Evolutionary conservation across 2,329 filamentous ascomycete species (phyloP), one percentile per base, ranked within the genome.

Genomic region (Aspergillus tamarii): DNA sequence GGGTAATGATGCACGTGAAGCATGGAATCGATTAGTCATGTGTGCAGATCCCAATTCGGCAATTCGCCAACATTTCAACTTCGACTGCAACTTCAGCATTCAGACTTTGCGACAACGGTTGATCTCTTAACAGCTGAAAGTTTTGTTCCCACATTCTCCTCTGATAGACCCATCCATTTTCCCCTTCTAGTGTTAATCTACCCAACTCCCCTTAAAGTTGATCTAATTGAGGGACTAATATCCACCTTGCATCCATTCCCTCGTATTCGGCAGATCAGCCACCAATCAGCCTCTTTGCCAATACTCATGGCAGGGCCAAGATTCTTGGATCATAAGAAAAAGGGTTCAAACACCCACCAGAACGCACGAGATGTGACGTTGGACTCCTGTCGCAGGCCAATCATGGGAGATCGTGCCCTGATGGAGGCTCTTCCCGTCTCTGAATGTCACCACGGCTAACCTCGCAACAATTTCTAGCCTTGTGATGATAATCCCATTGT

Each of bases 211-310:
- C 11, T 36, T 54, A 36, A 12, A 23, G 3, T 36, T 34, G 30
- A 26, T 19, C 52, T 30, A 26, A 32, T 34, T 12, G 30, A 36
- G 3, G 46, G 32, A 54, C 19, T 36, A 36, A 21, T 54, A 30
- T 53, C 32, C 30, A 28, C 14, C 46, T 36, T 39, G 57, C 23
- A 28, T 53, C 57, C 23, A 52, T 53, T 39, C 11, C 43, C 60
- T 61, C 60, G 60, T 61, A 61, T 61, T 61, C 60, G 60, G 60
- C 39, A 2, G 21, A 57, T 50, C 21, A 39, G 2, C 10, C 16
- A 39, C 60, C 60, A 61, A 61, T 61, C 41, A 57, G 14, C 11
- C 10, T 21, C 16, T 30, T 19, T 23, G 14, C 23, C 3, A 52
- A 60, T 16, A 19, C 9, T 43, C 16, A 54, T 21, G 23, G 39